Evolutionary conservation across 139 green algal genomes (phyloP).

Genomic region (Chlamydomonas eustigma): DNA sequence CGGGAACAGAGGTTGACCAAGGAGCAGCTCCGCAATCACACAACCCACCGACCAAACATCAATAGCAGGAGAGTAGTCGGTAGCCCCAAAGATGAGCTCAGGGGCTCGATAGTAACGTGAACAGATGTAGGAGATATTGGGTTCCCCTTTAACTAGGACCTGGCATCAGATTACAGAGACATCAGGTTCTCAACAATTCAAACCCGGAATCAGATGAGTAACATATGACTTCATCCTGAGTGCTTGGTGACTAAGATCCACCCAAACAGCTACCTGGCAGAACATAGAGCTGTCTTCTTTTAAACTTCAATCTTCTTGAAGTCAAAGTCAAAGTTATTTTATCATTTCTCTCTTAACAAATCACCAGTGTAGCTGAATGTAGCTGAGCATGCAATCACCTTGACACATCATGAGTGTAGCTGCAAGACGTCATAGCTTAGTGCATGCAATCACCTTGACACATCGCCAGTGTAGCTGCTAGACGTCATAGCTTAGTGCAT

Average conservation of each 20-base stretch:
- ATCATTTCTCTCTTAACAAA: no score
- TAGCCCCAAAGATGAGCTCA: conserved; percentile 99
- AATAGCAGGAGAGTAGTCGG: conserved; percentile 96
- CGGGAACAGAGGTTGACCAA: conserved; percentile 87
- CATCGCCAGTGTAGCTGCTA: no score
- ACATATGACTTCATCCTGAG: conserved; percentile 58
- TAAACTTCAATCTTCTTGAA: no score
- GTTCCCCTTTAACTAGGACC: conserved; percentile 22
- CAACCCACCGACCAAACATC: conserved; percentile 97
- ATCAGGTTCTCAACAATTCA: conserved; percentile 84
- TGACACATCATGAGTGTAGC: no score
- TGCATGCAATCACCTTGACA: no score
- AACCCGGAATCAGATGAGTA: conserved; percentile 98
- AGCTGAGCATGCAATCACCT: no score
- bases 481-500: no score
- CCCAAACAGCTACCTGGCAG: no score
- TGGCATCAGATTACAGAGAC: conserved; percentile 47
- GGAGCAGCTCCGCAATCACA: conserved; percentile 95
- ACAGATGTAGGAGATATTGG: conserved; percentile 99
- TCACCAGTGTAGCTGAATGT: no score
- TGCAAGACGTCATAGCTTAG: no score
- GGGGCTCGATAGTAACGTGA: conserved; percentile 87
- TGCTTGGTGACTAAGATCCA: neutral
- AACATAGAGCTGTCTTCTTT: no score
- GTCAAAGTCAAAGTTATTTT: no score